Base-by-base conservation (phyloP, 1,139 yeast genomes). In the Eremothecium gossypii region DNA sequence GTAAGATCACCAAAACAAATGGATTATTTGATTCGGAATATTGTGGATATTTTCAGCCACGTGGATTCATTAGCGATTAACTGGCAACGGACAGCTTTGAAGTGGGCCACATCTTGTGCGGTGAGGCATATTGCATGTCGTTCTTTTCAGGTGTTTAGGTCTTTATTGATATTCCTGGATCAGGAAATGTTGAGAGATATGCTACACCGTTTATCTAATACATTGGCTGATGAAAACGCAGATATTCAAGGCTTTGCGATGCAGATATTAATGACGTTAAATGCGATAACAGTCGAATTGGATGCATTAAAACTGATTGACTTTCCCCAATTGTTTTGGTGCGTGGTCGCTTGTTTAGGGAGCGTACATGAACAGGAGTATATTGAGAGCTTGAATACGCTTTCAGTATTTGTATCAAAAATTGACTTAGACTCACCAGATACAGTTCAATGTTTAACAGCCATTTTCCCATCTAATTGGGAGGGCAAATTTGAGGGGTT, bases 91-190 rank as follows among this genome's bases (percentile, higher is more conserved):
- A 78, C 77, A 2, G 85, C 97, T 0, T 68, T 93, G 38, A 72
- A 73, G 31, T 93, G 98, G 98, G 97, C 98, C 0, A 91, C 98
- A 0, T 80, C 96, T 1, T 91, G 98, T 66, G 95, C 97, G 2
- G 98, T 91, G 0, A 74, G 97, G 54, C 99, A 93, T 60, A 77
- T 91, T 55, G 98, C 99, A 0, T 91, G 98, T 54, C 75, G 98
- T 28, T 87, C 97, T 0, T 91, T 93, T 62, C 98, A 93, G 60
- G 73, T 87, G 0, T 91, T 89, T 64, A 70, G 99, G 39, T 84
- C 95, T 4, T 64, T 91, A 41, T 66, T 87, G 11, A 75, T 84
- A 10, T 79, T 81, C 51, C 67, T 91, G 49, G 96, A 91, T 57
- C 91, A 83, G 57, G 72, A 76, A 10, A 91, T 91, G 96, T 69